Evolutionary conservation across 345 rosid species (phyloP).

Genomic region (Salix caprea): DNA sequence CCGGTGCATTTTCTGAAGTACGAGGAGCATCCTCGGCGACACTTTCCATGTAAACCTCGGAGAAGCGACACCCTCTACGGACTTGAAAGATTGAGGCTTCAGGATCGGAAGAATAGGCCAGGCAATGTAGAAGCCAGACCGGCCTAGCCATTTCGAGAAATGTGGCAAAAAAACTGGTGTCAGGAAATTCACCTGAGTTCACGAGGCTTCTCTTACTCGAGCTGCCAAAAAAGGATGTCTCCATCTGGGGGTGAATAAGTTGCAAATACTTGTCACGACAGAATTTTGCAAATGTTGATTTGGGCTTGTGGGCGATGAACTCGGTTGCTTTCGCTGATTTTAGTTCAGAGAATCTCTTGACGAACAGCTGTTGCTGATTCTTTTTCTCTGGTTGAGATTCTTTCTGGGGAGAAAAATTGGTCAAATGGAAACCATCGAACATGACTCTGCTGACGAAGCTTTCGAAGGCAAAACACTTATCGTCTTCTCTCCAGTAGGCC

Average conservation of each 20-base stretch:
- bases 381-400: conserved; percentile 31
- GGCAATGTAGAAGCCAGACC: conserved; percentile 83
- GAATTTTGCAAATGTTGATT: conserved; percentile 59
- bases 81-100: conserved; percentile 68
- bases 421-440: conserved; percentile 65
- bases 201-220: conserved; percentile 44
- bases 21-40: conserved; percentile 49
- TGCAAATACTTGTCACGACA: conserved; percentile 62
- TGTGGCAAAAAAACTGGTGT: conserved; percentile 38
- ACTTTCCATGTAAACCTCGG: conserved; percentile 86
- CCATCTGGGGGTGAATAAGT: conserved; percentile 78
- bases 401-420: conserved; percentile 38
- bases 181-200: conserved; percentile 52
- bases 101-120: conserved; percentile 65
- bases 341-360: conserved; percentile 57
- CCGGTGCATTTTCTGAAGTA: conserved; percentile 16
- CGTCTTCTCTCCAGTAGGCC: conserved; percentile 53
- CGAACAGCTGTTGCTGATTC: conserved; percentile 38
- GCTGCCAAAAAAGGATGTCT: conserved; percentile 61
- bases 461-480: conserved; percentile 76
- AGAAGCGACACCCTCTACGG: conserved; percentile 49
- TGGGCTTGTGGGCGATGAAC: conserved; percentile 45
- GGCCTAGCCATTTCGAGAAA: conserved; percentile 81
- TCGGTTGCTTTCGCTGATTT: conserved; percentile 50
- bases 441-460: conserved; percentile 65